Conservation (phyloP, 1,284 basidiomycete genomes). For the Ganoderma sinense region DNA sequence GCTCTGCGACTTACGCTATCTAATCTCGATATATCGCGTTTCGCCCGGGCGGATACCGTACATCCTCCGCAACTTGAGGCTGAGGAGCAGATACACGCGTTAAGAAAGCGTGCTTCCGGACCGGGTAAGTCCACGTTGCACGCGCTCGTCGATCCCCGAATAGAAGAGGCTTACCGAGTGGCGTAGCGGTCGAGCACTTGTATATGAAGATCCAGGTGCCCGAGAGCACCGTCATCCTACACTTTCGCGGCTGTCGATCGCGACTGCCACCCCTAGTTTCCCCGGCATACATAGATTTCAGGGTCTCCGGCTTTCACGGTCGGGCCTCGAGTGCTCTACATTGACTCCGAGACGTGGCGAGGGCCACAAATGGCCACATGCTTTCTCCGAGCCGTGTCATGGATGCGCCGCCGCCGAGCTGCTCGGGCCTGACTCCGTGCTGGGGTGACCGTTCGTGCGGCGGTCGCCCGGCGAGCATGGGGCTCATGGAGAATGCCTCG, state of each 20-base stretch:
- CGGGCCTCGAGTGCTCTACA: background rate
- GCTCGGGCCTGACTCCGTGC: constrained; percentile 2
- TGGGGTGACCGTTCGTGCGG: constrained; percentile 1
- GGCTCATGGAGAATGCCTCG: background rate
- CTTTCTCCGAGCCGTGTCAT: background rate
- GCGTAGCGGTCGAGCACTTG: background rate
- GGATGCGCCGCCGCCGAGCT: background rate
- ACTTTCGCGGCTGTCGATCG: constrained; percentile 9
- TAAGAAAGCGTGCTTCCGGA: constrained; percentile 3
- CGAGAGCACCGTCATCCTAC: background rate
- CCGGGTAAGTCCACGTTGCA: background rate
- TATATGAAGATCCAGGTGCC: background rate
- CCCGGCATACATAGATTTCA: constrained; percentile 5
- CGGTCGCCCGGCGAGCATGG: background rate
- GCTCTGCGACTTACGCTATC: background rate
- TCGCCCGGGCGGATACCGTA: background rate
- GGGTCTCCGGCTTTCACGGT: constrained; percentile 3
- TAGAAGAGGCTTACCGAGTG: background rate
- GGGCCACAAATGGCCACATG: background rate
- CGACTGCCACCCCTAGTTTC: constrained; percentile 5
- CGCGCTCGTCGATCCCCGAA: constrained; percentile 1
- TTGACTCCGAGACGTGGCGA: background rate
- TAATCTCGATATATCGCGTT: background rate
- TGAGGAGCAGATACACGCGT: constrained; percentile 4
- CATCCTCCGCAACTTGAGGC: background rate